Percentiles rank a stretch among this genome's conserved stretches.
Evolutionary conservation across 1,284 basidiomycete genomes (phyloP).

Genomic region (Melampsora abietis-canadensis): DNA sequence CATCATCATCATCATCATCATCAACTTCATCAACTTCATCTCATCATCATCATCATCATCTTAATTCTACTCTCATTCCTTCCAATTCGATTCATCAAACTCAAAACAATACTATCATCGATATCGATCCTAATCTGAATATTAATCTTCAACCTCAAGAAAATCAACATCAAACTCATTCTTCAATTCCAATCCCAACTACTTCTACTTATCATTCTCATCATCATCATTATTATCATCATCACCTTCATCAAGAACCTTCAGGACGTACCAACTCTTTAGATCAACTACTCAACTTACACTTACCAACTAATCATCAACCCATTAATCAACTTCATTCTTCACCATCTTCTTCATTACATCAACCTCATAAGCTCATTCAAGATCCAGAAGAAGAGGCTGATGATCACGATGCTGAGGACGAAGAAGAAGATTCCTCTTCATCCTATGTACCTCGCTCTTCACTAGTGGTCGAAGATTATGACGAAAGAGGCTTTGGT

Average conservation of each 20-base stretch:
- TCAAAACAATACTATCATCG: slow-evolving; percentile 3
- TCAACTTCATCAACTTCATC: not conserved
- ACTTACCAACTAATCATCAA: no score
- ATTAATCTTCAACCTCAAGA: not conserved
- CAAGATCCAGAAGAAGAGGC: no score
- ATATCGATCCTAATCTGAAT: not conserved
- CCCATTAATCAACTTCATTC: no score
- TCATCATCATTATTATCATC: slow-evolving; percentile 2
- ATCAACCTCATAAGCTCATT: no score
- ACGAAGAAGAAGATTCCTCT: slow-evolving; percentile 9
- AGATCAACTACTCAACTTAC: no score
- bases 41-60: not conserved
- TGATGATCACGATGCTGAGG: not conserved
- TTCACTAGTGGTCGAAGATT: slow-evolving; percentile 11
- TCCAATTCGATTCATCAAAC: not conserved
- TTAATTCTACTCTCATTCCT: not conserved
- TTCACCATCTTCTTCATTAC: no score
- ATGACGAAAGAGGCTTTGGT: slow-evolving; percentile 28
- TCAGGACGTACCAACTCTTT: not conserved
- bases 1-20: not conserved
- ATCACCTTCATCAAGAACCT: not conserved
- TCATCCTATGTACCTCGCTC: not conserved
- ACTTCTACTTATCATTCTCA: not conserved
- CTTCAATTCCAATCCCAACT: no score
- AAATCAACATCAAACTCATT: not conserved